Evolutionary conservation across 768 basidiomycete genomes (phyloP), one percentile per base, ranked within the genome.

Genomic region (Russula dissimulans): DNA sequence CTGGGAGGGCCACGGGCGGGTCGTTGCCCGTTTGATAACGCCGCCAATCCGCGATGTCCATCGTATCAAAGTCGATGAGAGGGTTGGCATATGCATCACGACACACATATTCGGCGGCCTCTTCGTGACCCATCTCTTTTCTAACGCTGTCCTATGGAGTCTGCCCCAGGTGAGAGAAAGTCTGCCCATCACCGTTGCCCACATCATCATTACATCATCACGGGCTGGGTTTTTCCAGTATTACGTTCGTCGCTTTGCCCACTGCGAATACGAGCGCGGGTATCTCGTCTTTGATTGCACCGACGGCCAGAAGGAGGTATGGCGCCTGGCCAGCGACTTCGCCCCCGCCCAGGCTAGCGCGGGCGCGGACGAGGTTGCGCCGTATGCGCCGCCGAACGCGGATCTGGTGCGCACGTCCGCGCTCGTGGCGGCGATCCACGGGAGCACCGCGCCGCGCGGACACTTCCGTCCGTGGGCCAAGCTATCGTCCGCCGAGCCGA

Each of bases 31-130:
- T 22, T 60, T 71, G n/a, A 70, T 79, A 41, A 63, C 67, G 1
- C 58, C 69, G 8, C 65, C 74, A 6, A 74, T 77, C 22, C 62
- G 64, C 29, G 66, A 68, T 4, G 82, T 87, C 0, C 87, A 91
- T 70, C 81, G 87, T 7, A 82, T 91, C 72, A 91, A 91, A 71
- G 78, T 87, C 22, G 90, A 92, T 58, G 81, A 87, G 65, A 70
- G 75, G 36, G 76, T 75, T 10, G 80, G 82, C 3, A 75, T 85
- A 26, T 72, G 86, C 52, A 79, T 91, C 44, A 78, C 79, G 3
- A 89, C 87, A 0, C 75, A 75, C 45, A 69, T 69, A 6, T 59
- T 62, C 10, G 87, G 87, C 0, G 86, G 87, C 0, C 66, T 91
- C 9, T 63, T 66, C 0, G 87, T 91, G 0, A 75, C 75, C 9